A percentile compares a stretch with the other conserved stretches of the same genome.
Evolutionary conservation across 305 asterid species (phyloP).

Genomic region (Coffea humblotiana): DNA sequence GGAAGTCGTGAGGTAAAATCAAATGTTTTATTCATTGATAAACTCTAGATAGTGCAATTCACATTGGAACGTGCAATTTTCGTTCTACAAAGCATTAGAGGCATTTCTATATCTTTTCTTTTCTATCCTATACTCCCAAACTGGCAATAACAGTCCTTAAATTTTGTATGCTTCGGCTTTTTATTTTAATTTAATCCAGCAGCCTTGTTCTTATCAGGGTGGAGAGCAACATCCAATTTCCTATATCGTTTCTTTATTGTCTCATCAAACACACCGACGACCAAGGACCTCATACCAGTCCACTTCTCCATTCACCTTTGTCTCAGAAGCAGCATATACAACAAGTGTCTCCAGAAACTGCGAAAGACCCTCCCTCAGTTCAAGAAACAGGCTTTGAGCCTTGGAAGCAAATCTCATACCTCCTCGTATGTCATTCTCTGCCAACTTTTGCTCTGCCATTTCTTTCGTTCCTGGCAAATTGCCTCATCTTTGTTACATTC

Average conservation of each 20-base stretch:
- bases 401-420: conserved; percentile 48
- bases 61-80: too few relatives aligned
- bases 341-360: conserved; percentile 45
- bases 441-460: conserved; percentile 52
- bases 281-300: conserved; percentile 57
- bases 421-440: conserved; percentile 46
- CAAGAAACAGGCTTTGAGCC: conserved; percentile 55
- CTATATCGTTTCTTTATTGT: conserved; percentile 37
- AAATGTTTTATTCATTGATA: too few relatives aligned
- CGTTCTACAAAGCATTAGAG: too few relatives aligned
- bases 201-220: conserved; percentile 73
- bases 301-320: conserved; percentile 47
- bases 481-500: conserved; percentile 61
- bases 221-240: conserved; percentile 52
- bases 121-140: too few relatives aligned
- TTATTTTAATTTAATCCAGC: conserved; percentile 19
- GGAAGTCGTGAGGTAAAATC: too few relatives aligned
- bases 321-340: conserved; percentile 34
- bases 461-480: conserved; percentile 38
- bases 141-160: too few relatives aligned
- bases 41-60: too few relatives aligned
- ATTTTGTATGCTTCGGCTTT: too few relatives aligned
- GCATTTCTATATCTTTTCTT: too few relatives aligned
- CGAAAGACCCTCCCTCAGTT: conserved; percentile 62
- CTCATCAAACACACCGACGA: conserved; percentile 27